Evolutionary conservation across 2,329 filamentous ascomycete genomes (phyloP), one percentile per base, ranked within the genome.

Genomic region (Trematosphaeria pertusa): DNA sequence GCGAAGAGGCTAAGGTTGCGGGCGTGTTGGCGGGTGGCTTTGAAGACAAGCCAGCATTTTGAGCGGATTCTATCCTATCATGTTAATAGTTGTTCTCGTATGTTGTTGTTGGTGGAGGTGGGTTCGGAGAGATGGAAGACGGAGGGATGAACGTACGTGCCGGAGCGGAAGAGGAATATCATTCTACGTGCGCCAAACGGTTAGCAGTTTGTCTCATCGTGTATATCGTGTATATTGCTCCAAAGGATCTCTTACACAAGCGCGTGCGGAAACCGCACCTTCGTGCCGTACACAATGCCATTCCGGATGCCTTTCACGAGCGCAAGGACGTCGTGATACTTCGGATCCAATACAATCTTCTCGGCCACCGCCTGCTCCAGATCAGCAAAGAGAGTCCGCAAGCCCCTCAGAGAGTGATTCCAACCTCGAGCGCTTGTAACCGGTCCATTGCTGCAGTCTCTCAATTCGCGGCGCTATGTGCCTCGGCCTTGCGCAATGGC

Each of bases 191-290:
- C n/a, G n/a, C n/a, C n/a, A n/a, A n/a, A n/a, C n/a, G n/a, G n/a
- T n/a, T n/a, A n/a, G n/a, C n/a, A n/a, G n/a, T n/a, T n/a, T n/a
- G n/a, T n/a, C n/a, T n/a, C n/a, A n/a, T n/a, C n/a, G n/a, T n/a
- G n/a, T n/a, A n/a, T n/a, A n/a, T n/a, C n/a, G n/a, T n/a, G n/a
- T n/a, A n/a, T n/a, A n/a, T n/a, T n/a, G n/a, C n/a, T n/a, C n/a
- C n/a, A n/a, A n/a, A n/a, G n/a, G n/a, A n/a, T n/a, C n/a, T n/a
- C 77, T 54, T 79, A 86, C 82, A 99, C 94, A 60, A 99, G 82
- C 51, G 94, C 94, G 77, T 99, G 94, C 56, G 94, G 94, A 77
- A 99, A 97, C 56, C 94, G 92, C 73, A 99, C 91, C 83, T 97
- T 97, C 64, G 89, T 86, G 51, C 94, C 94, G 76, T 99, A 99